Evolutionary conservation across 441 rosid genomes (phyloP), one percentile per base, ranked within the genome.

Genomic region (Adansonia gregorii): DNA sequence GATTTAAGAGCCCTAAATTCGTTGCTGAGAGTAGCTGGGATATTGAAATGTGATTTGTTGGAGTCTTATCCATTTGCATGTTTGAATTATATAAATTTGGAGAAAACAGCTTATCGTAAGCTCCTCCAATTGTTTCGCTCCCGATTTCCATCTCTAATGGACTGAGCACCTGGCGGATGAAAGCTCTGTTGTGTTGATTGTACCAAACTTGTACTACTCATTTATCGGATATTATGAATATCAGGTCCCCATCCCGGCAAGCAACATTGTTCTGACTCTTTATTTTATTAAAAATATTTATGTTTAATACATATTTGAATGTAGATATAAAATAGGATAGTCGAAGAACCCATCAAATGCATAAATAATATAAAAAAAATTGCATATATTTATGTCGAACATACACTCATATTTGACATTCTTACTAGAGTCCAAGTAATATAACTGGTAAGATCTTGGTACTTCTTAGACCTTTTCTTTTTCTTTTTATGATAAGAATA

Each of bases 11-110:
- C 72, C 92, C 94, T 0, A 90, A 89, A 74, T 12, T 87, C 73
- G 78, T 45, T 31, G 92, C 91, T 2, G 94, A 90, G 83, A 89
- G 72, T 39, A 83, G 87, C 15, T 90, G 92, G 94, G 81, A 86
- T 75, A 72, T 88, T 68, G 91, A 90, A 73, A 74, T 87, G 84
- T 87, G 79, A 89, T 67, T 12, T 51, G 31, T 82, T 79, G 55
- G 75, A 51, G 73, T 46, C 52, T 48, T 67, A 63, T 61, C 54
- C 67, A 61, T 58, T 84, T 78, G 65, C 74, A 9, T 7, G 20
- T 41, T 51, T 9, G 78, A 31, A 78, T 77, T 64, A 73, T 74
- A 60, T 55, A 70, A 75, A 46, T 15, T 67, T 80, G 39, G 72
- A 78, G 68, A 19, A 31, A 39, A 78, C 72, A 45, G 78, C 49